Percentiles rank a stretch among this genome's conserved stretches.
phyloP scores from a whole-genome alignment of 192 early-diverging fungal genomes.

The Umbelopsis ramanniana region DNA sequence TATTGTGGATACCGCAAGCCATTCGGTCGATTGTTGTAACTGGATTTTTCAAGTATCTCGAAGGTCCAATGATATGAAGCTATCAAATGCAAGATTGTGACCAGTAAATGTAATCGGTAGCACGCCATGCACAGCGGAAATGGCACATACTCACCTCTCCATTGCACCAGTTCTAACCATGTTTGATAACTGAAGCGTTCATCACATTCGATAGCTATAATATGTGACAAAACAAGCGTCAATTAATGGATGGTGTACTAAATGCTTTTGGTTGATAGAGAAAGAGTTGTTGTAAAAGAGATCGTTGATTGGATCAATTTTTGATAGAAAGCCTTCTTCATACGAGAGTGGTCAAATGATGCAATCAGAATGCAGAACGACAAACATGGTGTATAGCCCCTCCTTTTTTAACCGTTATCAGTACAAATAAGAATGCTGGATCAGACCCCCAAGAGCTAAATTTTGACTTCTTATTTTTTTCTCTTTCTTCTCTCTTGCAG shows the following conservation, averaged over 20 bases:
- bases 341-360: background rate
- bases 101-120: background rate
- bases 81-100: background rate
- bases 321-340: background rate
- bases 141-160: constrained; percentile 6
- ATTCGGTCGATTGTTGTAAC: no score
- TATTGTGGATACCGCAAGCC: no score
- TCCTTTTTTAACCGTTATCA: background rate
- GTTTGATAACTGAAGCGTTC: background rate
- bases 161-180: background rate
- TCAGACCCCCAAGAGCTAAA: background rate
- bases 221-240: no score
- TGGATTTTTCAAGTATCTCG: no score
- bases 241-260: no score
- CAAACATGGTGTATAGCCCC: background rate
- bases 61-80: no score
- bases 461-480: background rate
- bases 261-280: no score
- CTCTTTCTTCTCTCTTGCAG: background rate
- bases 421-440: background rate
- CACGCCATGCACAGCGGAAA: constrained; percentile 8
- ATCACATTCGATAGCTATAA: no score
- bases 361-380: constrained; percentile 9
- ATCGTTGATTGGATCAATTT: background rate
- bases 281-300: no score